Conservation (phyloP, 2,329 filamentous ascomycete species). For the Aureobasidium subglaciale region DNA sequence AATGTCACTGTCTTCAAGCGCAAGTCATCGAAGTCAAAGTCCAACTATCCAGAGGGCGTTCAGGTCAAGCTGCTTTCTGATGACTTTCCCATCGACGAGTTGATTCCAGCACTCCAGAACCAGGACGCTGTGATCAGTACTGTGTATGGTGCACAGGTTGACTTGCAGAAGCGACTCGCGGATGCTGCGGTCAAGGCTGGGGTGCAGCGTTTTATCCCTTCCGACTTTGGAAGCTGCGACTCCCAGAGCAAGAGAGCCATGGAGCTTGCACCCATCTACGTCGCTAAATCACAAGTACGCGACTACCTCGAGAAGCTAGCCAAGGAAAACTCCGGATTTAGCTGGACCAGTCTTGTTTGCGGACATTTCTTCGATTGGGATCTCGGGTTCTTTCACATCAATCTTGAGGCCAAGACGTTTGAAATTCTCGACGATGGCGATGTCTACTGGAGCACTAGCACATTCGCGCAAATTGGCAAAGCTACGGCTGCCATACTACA, state of each 20-base stretch:
- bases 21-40: constrained; percentile 30
- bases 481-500: constrained; percentile 46
- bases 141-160: constrained; percentile 36
- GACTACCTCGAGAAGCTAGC: constrained; percentile 41
- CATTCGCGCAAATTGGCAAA: constrained; percentile 44
- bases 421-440: constrained; percentile 53
- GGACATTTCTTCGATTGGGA: constrained; percentile 58
- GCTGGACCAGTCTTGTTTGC: constrained; percentile 54
- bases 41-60: constrained; percentile 30
- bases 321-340: constrained; percentile 39
- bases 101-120: constrained; percentile 46
- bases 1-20: constrained; percentile 52
- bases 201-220: constrained; percentile 55
- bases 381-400: constrained; percentile 48
- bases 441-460: constrained; percentile 45
- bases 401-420: constrained; percentile 42
- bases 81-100: constrained; percentile 40
- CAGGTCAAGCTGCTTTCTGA: constrained; percentile 40
- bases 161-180: constrained; percentile 46
- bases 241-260: constrained; percentile 30
- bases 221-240: constrained; percentile 48
- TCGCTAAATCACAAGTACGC: constrained; percentile 41
- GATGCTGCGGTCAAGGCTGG: constrained; percentile 54
- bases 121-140: constrained; percentile 51
- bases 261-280: constrained; percentile 45